These are phyloP conservation scores for Hypoxylon perforatum DNA, from an alignment of 495 filamentous ascomycete genomes.

Conservation along the genomic window DNA sequence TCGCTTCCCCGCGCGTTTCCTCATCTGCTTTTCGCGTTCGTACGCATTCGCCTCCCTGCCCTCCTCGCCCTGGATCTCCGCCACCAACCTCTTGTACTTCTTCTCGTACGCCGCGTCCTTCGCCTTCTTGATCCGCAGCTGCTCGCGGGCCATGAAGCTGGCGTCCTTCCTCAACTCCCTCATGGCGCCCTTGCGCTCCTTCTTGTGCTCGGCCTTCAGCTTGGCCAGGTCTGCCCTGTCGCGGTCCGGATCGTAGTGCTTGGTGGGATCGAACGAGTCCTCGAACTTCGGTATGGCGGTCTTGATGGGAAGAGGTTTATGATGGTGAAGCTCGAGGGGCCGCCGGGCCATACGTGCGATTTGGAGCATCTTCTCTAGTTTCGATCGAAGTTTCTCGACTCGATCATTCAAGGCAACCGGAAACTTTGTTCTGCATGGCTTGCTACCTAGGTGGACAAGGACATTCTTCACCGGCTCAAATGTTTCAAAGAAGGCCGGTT, in stretches of 20 bases:
- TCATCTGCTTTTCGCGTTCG: slow-evolving; percentile 81
- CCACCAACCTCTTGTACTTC: slow-evolving; percentile 91
- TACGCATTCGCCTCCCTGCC: slow-evolving; percentile 87
- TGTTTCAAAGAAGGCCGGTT: slow-evolving; percentile 78
- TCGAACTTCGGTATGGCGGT: slow-evolving; percentile 95
- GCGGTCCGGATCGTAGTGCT: slow-evolving; percentile 93
- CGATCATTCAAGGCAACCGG: slow-evolving; percentile 51
- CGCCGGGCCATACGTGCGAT: slow-evolving; percentile 71
- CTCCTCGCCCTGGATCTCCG: slow-evolving; percentile 95
- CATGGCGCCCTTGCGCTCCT: slow-evolving; percentile 93
- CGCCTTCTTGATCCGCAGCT: slow-evolving; percentile 90
- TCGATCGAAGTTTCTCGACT: slow-evolving; percentile 53
- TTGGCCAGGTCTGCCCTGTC: slow-evolving; percentile 85
- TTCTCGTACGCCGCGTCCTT: slow-evolving; percentile 89
- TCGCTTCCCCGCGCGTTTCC: slow-evolving; percentile 65
- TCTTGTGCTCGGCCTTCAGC: slow-evolving; percentile 89
- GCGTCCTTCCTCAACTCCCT: slow-evolving; percentile 94
- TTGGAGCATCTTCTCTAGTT: slow-evolving; percentile 61
- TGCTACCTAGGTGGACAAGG: slow-evolving; percentile 64
- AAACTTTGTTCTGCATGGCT: slow-evolving; percentile 62
- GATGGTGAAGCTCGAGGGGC: slow-evolving; percentile 88
- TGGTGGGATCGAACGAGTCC: slow-evolving; percentile 90
- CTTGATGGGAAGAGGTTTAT: slow-evolving; percentile 88
- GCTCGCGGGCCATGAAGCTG: slow-evolving; percentile 89
- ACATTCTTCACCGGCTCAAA: slow-evolving; percentile 69